phyloP scores from a whole-genome alignment of 1,284 basidiomycete species.

The Papiliotrema flavescens region DNA sequence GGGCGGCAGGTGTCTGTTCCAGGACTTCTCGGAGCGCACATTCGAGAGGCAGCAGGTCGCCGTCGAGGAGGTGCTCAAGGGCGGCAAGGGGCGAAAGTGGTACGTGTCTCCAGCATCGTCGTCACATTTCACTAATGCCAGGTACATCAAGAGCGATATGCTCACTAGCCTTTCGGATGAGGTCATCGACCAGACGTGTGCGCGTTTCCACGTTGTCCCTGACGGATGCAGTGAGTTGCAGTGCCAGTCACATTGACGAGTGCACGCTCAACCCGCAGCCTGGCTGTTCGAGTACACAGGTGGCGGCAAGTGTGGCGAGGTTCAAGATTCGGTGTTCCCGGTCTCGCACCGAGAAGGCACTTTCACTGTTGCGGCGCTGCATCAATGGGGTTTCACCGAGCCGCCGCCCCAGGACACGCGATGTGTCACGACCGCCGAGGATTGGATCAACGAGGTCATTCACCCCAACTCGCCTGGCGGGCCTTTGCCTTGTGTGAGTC shows the following conservation, averaged over 20 bases:
- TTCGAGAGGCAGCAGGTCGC: conserved; percentile 86
- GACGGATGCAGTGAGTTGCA: conserved; percentile 73
- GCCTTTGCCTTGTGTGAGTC: conserved; percentile 72
- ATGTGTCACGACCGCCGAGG: conserved; percentile 74
- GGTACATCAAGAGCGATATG: conserved; percentile 73
- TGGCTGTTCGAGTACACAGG: conserved; percentile 88
- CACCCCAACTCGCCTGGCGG: conserved; percentile 67
- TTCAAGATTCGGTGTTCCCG: conserved; percentile 67
- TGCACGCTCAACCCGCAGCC: conserved; percentile 51
- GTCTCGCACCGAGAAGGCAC: conserved; percentile 68
- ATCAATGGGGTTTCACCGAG: conserved; percentile 80
- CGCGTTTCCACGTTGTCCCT: conserved; percentile 72
- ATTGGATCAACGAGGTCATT: conserved; percentile 74
- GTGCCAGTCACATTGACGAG: background rate
- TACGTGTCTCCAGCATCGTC: conserved; percentile 8
- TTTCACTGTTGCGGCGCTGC: conserved; percentile 82
- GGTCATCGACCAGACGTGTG: conserved; percentile 73
- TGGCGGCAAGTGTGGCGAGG: conserved; percentile 66
- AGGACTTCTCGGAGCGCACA: conserved; percentile 83
- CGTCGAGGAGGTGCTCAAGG: conserved; percentile 79
- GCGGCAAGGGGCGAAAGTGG: conserved; percentile 81
- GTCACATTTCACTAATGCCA: conserved; percentile 7
- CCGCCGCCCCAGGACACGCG: conserved; percentile 61
- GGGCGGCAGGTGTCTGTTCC: conserved; percentile 65
- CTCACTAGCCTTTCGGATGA: conserved; percentile 78